These are phyloP conservation scores for Phaeosphaeriaceae sp. DNA, from an alignment of 2,329 filamentous ascomycete species.

Conservation along the genomic window DNA sequence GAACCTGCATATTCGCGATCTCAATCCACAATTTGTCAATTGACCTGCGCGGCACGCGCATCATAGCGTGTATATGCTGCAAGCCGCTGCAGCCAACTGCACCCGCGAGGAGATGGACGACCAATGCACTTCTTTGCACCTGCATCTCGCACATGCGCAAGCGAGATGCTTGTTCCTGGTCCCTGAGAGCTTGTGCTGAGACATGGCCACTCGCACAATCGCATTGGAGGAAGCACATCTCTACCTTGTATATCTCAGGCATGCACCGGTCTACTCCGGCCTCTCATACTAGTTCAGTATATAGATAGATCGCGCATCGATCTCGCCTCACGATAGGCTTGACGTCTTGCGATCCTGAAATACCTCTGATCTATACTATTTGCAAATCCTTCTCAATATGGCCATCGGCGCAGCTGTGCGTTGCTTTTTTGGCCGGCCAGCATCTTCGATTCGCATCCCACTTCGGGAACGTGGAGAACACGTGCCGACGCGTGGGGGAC, in stretches of 20 bases:
- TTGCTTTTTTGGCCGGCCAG: background rate
- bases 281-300: no score
- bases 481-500: background rate
- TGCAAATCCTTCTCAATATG: background rate
- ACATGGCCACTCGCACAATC: background rate
- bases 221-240: background rate
- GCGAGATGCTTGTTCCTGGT: background rate
- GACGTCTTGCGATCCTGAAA: background rate
- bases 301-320: no score
- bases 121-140: background rate
- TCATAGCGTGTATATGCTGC: background rate
- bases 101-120: background rate
- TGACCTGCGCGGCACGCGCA: background rate
- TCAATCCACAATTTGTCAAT: background rate
- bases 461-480: background rate
- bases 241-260: no score
- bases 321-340: no score
- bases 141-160: background rate
- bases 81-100: background rate
- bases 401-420: background rate
- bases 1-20: background rate
- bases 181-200: background rate
- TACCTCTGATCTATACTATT: background rate
- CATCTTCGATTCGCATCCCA: background rate
- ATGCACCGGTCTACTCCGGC: no score